Evolutionary conservation across 441 rosid species (phyloP).

Genomic region (Biscutella laevigata): DNA sequence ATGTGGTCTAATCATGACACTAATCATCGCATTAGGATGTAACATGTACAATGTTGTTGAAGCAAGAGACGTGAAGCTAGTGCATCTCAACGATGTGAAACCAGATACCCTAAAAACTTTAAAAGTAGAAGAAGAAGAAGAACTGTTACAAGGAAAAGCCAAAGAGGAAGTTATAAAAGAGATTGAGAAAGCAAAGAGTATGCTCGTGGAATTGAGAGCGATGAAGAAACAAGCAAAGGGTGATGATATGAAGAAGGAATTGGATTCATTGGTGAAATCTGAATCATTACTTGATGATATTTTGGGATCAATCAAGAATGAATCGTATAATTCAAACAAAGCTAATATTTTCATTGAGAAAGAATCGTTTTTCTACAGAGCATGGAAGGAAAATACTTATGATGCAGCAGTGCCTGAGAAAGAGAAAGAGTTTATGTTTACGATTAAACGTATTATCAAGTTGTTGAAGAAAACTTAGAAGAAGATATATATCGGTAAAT

Average conservation of each 20-base stretch:
- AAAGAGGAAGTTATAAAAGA: constrained; percentile 9
- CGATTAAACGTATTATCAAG: constrained; percentile 18
- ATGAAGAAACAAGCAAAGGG: constrained; percentile 9
- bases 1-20: not conserved
- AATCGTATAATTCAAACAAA: constrained; percentile 8
- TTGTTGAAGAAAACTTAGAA: constrained; percentile 25
- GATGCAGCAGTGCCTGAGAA: constrained; percentile 21
- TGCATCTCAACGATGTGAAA: constrained; percentile 21
- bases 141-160: not conserved
- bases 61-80: constrained; percentile 23
- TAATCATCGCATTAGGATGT: constrained; percentile 14
- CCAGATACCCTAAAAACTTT: constrained; percentile 14
- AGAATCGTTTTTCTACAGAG: constrained; percentile 21
- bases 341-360: constrained; percentile 17
- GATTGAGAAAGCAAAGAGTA: constrained; percentile 19
- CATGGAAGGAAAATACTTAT: constrained; percentile 26
- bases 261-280: constrained; percentile 20
- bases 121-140: constrained; percentile 14
- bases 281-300: constrained; percentile 22
- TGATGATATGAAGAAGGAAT: constrained; percentile 16
- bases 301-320: constrained; percentile 12
- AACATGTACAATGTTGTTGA: not conserved
- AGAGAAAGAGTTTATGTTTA: constrained; percentile 26
- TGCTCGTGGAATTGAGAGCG: constrained; percentile 22
- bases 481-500: not conserved